phyloP scores from a whole-genome alignment of 2,329 filamentous ascomycete genomes.

The Cladophialophora yegresii region DNA sequence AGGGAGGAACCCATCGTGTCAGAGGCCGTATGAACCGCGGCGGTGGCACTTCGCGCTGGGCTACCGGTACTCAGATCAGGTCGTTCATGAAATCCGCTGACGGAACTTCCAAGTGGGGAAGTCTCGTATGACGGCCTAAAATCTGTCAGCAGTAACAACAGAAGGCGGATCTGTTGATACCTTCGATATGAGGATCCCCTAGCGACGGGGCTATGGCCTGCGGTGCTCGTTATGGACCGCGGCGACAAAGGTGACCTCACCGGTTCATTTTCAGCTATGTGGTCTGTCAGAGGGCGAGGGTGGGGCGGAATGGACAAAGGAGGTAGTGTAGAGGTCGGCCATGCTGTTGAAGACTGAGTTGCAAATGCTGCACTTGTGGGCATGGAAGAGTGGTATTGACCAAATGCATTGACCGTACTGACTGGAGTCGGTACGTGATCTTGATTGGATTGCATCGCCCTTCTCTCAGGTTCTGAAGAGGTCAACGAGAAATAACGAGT shows the following conservation, averaged over 20 bases:
- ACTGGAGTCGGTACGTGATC: conserved; percentile 1
- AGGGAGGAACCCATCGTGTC: not conserved
- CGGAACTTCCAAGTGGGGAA: not conserved
- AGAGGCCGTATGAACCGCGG: not conserved
- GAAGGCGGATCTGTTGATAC: not conserved
- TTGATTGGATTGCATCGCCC: conserved; percentile 19
- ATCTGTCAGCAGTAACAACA: not conserved
- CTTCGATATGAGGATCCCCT: not conserved
- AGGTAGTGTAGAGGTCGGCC: conserved; percentile 5
- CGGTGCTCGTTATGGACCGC: conserved; percentile 2
- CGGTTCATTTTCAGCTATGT: conserved; percentile 1
- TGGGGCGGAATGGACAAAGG: conserved; percentile 1
- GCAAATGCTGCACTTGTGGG: not conserved
- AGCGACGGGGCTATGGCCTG: conserved; percentile 7
- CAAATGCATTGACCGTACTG: conserved; percentile 9
- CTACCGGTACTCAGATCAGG: conserved; percentile 25
- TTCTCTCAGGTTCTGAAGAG: conserved; percentile 15
- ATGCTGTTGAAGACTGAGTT: not conserved
- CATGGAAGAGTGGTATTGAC: not conserved
- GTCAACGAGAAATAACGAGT: conserved; percentile 13
- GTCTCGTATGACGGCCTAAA: conserved; percentile 11
- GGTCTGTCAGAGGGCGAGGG: conserved; percentile 2
- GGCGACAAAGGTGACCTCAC: conserved; percentile 8
- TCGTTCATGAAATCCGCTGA: not conserved
- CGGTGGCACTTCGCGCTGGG: conserved; percentile 3